Conservation (phyloP, 768 basidiomycete species). For the Antrodiella citrinella region DNA sequence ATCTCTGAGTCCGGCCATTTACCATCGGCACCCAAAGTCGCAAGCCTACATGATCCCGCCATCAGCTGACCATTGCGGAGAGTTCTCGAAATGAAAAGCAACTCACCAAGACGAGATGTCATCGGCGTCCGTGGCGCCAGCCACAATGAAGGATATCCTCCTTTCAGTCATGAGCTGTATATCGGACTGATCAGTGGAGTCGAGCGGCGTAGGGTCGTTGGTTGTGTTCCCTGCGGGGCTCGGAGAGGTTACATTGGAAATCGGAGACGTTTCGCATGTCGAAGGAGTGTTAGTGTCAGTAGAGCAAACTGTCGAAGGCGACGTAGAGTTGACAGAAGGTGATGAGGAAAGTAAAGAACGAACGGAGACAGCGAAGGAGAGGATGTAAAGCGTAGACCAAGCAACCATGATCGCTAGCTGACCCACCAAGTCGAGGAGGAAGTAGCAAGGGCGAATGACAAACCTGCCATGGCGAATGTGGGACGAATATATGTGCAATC, state of each 20-base stretch:
- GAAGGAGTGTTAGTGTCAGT: neutral
- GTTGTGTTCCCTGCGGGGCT: neutral
- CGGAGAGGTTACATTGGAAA: neutral
- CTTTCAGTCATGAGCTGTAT: slow-evolving; percentile 29
- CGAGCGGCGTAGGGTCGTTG: slow-evolving; percentile 2
- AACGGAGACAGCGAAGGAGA: neutral
- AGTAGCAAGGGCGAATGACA: no score
- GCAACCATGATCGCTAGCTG: neutral
- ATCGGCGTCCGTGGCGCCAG: slow-evolving; percentile 19
- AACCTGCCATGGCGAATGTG: no score
- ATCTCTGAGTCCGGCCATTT: slow-evolving; percentile 50
- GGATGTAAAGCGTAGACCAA: neutral
- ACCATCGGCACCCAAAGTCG: slow-evolving; percentile 32
- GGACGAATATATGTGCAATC: no score
- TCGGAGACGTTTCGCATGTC: no score
- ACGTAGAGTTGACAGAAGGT: neutral
- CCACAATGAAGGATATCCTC: slow-evolving; percentile 35
- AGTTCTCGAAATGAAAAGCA: no score
- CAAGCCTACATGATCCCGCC: slow-evolving; percentile 39
- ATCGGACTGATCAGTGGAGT: slow-evolving; percentile 18
- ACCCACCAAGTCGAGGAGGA: neutral
- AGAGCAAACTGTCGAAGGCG: no score
- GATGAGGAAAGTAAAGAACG: neutral
- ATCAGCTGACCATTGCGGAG: no score
- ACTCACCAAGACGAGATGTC: slow-evolving; percentile 29